A percentile compares a stretch with the other conserved stretches of the same genome.
Conservation (phyloP, 2,329 filamentous ascomycete species). For the Aspergillus pseudoviridinutans region DNA sequence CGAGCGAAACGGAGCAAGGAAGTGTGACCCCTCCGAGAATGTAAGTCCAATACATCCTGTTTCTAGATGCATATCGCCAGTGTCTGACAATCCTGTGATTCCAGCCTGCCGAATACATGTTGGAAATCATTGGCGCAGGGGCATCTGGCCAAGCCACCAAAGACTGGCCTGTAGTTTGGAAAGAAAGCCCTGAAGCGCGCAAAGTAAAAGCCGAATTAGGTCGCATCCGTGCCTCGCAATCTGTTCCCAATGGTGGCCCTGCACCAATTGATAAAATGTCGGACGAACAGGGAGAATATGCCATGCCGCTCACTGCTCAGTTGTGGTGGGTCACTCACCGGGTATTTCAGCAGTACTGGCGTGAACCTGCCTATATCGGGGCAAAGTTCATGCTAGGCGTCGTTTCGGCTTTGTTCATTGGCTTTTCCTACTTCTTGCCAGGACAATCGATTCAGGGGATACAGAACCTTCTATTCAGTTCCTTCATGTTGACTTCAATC, state of each 20-base stretch:
- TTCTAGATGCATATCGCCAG: background rate
- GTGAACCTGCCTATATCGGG: constrained; percentile 64
- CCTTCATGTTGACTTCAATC: constrained; percentile 79
- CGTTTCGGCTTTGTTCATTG: constrained; percentile 68
- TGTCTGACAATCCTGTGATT: constrained; percentile 10
- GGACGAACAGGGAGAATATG: constrained; percentile 65
- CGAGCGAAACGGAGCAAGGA: constrained; percentile 55
- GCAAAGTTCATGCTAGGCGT: constrained; percentile 68
- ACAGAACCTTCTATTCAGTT: constrained; percentile 84
- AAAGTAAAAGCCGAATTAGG: constrained; percentile 57
- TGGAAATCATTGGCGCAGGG: constrained; percentile 54
- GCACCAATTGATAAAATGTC: constrained; percentile 39
- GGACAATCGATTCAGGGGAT: constrained; percentile 71
- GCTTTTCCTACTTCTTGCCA: constrained; percentile 74
- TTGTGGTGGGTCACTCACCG: constrained; percentile 64
- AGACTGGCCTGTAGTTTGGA: constrained; percentile 63
- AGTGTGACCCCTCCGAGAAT: constrained; percentile 61
- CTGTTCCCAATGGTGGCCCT: constrained; percentile 21
- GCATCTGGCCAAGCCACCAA: constrained; percentile 63
- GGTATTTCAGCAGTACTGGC: constrained; percentile 58
- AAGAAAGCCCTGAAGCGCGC: constrained; percentile 52
- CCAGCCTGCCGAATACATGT: constrained; percentile 67
- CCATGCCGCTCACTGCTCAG: constrained; percentile 66
- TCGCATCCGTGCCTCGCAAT: constrained; percentile 49
- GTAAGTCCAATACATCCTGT: constrained; percentile 12